These are phyloP conservation scores for Coniophora puteana DNA, from an alignment of 1,284 basidiomycete genomes.

Conservation along the genomic window DNA sequence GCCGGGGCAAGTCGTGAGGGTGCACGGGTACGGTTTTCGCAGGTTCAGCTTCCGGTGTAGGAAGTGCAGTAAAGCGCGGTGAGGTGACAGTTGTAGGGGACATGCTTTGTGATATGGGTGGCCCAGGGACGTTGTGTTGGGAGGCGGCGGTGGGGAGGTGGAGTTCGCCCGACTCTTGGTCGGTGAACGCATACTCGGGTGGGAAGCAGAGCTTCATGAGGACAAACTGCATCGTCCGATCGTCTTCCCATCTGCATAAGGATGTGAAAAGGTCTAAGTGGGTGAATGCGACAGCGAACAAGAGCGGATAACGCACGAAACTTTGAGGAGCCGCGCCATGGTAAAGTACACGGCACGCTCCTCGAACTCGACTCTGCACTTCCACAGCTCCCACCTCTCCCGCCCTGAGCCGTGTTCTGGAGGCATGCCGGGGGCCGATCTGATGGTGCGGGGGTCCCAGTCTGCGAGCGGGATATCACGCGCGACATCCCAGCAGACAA, in stretches of 20 bases:
- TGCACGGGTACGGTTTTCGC: too few relatives aligned
- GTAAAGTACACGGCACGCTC: constrained; percentile 67
- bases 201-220: constrained; percentile 52
- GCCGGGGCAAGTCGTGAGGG: constrained; percentile 41
- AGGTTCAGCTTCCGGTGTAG: constrained; percentile 23
- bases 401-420: constrained; percentile 11
- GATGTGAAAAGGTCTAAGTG: constrained; percentile 4
- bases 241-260: constrained; percentile 35
- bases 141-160: constrained; percentile 5
- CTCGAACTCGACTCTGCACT: constrained; percentile 72
- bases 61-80: constrained; percentile 25
- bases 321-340: constrained; percentile 59
- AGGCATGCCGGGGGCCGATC: constrained; percentile 8
- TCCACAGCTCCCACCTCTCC: constrained; percentile 66
- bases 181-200: constrained; percentile 27
- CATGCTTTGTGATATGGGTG: constrained; percentile 18
- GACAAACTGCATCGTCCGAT: constrained; percentile 51
- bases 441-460: constrained; percentile 49
- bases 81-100: constrained; percentile 9
- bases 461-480: constrained; percentile 55
- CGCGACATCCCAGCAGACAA: constrained; percentile 74
- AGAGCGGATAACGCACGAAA: constrained; percentile 38
- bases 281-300: constrained; percentile 2
- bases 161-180: constrained; percentile 4
- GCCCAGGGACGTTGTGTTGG: constrained; percentile 8